These are phyloP conservation scores for Rhodotorula diobovata DNA, from an alignment of 768 basidiomycete genomes.

Conservation along the genomic window DNA sequence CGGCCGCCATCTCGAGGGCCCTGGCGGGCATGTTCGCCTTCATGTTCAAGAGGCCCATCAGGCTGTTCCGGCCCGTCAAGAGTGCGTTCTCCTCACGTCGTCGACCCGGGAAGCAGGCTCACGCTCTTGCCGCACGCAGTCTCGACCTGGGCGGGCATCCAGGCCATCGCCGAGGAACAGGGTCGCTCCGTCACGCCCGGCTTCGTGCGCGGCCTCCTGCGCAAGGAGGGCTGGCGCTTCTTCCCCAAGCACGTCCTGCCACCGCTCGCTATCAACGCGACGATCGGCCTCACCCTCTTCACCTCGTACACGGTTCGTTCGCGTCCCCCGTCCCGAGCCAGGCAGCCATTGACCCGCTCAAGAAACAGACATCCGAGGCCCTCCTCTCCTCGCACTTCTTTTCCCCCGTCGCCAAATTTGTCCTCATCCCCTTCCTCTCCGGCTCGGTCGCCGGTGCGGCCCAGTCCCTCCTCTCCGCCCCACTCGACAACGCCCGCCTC, in stretches of 20 bases:
- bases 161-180: constrained; percentile 37
- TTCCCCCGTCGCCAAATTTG: constrained; percentile 3
- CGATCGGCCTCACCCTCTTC: constrained; percentile 42
- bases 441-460: constrained; percentile 40
- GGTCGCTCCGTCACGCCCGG: constrained; percentile 15
- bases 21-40: constrained; percentile 29
- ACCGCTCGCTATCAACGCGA: constrained; percentile 37
- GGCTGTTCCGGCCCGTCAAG: constrained; percentile 39
- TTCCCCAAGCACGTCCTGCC: constrained; percentile 32
- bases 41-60: constrained; percentile 36
- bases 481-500: constrained; percentile 42
- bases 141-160: constrained; percentile 37
- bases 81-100: constrained; percentile 3
- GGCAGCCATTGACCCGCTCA: too few species aligned
- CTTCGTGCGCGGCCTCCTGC: constrained; percentile 22
- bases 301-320: constrained; percentile 25
- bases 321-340: not conserved
- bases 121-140: not conserved
- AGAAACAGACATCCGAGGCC: constrained; percentile 1
- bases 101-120: accelerated
- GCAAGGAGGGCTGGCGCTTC: constrained; percentile 38
- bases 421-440: constrained; percentile 38
- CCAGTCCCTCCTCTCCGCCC: constrained; percentile 40
- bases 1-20: not conserved
- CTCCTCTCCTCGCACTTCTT: not conserved